phyloP scores from a whole-genome alignment of 2,329 filamentous ascomycete species.

The Thelonectria discophora region DNA sequence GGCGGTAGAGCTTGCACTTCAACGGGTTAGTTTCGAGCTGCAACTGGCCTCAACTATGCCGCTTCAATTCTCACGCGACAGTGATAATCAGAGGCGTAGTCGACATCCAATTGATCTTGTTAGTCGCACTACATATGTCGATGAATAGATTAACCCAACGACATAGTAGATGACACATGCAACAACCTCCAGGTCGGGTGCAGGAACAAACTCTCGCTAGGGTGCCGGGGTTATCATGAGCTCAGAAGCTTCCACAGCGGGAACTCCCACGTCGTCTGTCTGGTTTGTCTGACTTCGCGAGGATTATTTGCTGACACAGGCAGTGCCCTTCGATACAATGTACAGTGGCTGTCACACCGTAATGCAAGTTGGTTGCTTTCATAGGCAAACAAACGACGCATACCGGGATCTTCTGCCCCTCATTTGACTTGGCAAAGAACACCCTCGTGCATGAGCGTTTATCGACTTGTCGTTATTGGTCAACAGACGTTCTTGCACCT shows the following conservation, averaged over 20 bases:
- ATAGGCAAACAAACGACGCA: too few relatives aligned
- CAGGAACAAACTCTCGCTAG: neutral
- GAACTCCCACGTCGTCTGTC: neutral
- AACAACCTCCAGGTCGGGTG: neutral
- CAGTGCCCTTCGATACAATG: too few relatives aligned
- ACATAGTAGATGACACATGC: neutral
- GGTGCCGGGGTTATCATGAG: neutral
- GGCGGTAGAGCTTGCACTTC: conserved; percentile 21
- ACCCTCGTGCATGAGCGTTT: too few relatives aligned
- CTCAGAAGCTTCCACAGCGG: neutral
- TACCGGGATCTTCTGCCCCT: too few relatives aligned
- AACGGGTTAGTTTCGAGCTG: neutral
- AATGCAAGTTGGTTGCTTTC: too few relatives aligned
- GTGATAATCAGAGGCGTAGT: conserved; percentile 30
- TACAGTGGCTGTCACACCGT: too few relatives aligned
- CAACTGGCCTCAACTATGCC: neutral
- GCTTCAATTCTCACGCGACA: conserved; percentile 30
- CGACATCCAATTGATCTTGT: conserved; percentile 29
- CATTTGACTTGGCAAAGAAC: too few relatives aligned
- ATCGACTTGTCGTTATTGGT: too few relatives aligned
- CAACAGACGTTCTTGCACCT: too few relatives aligned
- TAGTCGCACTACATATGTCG: neutral
- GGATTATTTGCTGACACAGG: too few relatives aligned
- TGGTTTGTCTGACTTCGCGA: neutral
- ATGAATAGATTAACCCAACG: neutral